A percentile compares a stretch with the other conserved stretches of the same genome.
Evolutionary conservation across 225 moss, liverwort and hornwort genomes (phyloP).

Genomic region (Bryoerythrophyllum caledonicum): DNA sequence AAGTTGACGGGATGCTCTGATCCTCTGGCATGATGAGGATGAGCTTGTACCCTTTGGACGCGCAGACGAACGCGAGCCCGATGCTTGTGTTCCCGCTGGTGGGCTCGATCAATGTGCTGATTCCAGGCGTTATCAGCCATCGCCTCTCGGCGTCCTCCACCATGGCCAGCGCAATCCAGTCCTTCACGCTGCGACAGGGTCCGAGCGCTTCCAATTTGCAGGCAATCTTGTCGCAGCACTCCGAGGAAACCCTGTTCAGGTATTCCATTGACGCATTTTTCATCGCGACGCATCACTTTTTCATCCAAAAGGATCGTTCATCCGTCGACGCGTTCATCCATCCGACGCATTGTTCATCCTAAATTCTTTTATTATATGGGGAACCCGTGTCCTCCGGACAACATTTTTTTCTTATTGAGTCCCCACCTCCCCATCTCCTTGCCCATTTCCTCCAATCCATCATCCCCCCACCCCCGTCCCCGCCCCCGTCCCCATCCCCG

Average conservation of each 20-base stretch:
- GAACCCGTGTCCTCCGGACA: too few relatives aligned
- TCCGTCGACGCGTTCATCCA: too few relatives aligned
- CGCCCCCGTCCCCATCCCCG: too few relatives aligned
- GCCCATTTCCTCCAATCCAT: too few relatives aligned
- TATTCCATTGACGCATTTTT: conserved; percentile 81
- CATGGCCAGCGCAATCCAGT: conserved; percentile 80
- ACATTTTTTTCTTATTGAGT: too few relatives aligned
- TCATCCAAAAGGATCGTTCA: too few relatives aligned
- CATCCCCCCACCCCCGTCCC: too few relatives aligned
- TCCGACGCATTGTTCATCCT: too few relatives aligned
- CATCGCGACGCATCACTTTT: too few relatives aligned
- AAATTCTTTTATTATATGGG: too few relatives aligned
- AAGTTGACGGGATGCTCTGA: conserved; percentile 44
- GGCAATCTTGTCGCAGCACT: conserved; percentile 62
- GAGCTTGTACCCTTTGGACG: conserved; percentile 71
- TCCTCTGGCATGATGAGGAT: conserved; percentile 79
- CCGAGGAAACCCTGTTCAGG: conserved; percentile 54
- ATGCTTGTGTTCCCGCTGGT: conserved; percentile 82
- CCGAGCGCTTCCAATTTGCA: conserved; percentile 73
- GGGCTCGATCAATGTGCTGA: conserved; percentile 64
- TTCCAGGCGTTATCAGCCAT: conserved; percentile 63
- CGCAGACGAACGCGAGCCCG: conserved; percentile 71
- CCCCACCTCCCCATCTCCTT: too few relatives aligned
- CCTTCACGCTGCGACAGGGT: conserved; percentile 76
- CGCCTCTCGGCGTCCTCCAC: conserved; percentile 67